These are phyloP conservation scores for Skeletonema costatum DNA, from an alignment of 108 stramenopile genomes.

Conservation along the genomic window DNA sequence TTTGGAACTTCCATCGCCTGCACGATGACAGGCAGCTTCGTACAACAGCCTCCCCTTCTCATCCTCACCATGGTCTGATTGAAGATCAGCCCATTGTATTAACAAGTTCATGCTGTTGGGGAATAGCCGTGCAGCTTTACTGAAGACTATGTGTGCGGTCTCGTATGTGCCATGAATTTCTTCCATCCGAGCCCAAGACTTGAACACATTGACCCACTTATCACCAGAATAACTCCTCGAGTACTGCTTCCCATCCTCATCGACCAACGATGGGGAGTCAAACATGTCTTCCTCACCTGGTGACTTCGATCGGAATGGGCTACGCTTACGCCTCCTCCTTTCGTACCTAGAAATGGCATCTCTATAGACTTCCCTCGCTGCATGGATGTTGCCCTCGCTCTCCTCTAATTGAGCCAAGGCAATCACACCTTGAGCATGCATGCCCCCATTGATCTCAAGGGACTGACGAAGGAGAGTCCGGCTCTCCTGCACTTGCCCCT, in stretches of 20 bases:
- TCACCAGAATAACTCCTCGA: conserved; percentile 67
- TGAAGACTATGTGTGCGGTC: conserved; percentile 60
- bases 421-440: conserved; percentile 76
- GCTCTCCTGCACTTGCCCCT: conserved; percentile 52
- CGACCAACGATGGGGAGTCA: conserved; percentile 8
- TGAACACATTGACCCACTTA: conserved; percentile 76
- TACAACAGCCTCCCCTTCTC: conserved; percentile 55
- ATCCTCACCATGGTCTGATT: conserved; percentile 28
- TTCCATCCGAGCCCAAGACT: conserved; percentile 79
- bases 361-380: conserved; percentile 61
- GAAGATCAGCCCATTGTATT: conserved; percentile 69
- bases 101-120: conserved; percentile 47
- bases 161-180: conserved; percentile 64
- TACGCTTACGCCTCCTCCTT: conserved; percentile 21
- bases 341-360: conserved; percentile 42
- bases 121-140: conserved; percentile 59
- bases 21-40: conserved; percentile 56
- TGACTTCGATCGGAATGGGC: background rate
- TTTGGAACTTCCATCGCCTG: conserved; percentile 42
- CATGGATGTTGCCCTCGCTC: conserved; percentile 60
- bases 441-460: conserved; percentile 59
- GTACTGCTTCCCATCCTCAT: conserved; percentile 2
- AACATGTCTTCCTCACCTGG: conserved; percentile 12
- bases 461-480: conserved; percentile 53
- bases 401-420: conserved; percentile 80